Percentiles rank a stretch among this genome's conserved stretches.
These are phyloP conservation scores for Fraxinus velutina DNA, from an alignment of 305 asterid genomes.

Conservation along the genomic window DNA sequence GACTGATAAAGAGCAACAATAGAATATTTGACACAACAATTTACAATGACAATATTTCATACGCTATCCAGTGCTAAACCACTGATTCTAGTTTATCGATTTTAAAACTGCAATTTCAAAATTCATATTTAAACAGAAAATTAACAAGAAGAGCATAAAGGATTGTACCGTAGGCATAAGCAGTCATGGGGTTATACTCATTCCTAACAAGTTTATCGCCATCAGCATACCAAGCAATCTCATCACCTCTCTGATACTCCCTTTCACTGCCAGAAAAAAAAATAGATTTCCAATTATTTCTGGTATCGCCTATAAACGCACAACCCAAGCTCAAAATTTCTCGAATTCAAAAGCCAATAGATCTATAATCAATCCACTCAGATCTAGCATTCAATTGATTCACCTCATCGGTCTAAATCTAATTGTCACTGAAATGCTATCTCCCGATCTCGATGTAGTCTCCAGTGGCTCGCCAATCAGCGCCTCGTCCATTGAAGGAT, in stretches of 20 bases:
- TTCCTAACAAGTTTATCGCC: slow-evolving; percentile 77
- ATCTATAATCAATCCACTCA: slow-evolving; percentile 38
- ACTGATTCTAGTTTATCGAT: background rate
- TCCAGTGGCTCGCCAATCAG: slow-evolving; percentile 58
- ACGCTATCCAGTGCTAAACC: background rate
- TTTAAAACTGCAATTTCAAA: slow-evolving; percentile 9
- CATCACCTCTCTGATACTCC: slow-evolving; percentile 93
- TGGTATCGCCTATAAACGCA: slow-evolving; percentile 26
- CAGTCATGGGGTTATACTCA: slow-evolving; percentile 80
- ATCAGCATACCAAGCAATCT: slow-evolving; percentile 85
- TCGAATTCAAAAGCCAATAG: slow-evolving; percentile 22
- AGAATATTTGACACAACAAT: background rate
- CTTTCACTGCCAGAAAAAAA: slow-evolving; percentile 65
- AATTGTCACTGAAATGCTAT: slow-evolving; percentile 87
- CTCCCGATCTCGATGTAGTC: slow-evolving; percentile 68
- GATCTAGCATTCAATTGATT: slow-evolving; percentile 43
- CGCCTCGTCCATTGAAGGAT: slow-evolving; percentile 64
- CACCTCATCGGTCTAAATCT: slow-evolving; percentile 95
- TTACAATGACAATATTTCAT: slow-evolving; percentile 3
- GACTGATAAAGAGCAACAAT: slow-evolving; percentile 1
- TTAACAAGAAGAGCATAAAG: background rate
- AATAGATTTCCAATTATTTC: slow-evolving; percentile 27
- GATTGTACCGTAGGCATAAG: slow-evolving; percentile 81
- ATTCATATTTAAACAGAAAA: background rate
- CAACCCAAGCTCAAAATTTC: slow-evolving; percentile 38